Base-by-base conservation (phyloP, 306 rosid genomes). In the Cucurbita ficifolia region DNA sequence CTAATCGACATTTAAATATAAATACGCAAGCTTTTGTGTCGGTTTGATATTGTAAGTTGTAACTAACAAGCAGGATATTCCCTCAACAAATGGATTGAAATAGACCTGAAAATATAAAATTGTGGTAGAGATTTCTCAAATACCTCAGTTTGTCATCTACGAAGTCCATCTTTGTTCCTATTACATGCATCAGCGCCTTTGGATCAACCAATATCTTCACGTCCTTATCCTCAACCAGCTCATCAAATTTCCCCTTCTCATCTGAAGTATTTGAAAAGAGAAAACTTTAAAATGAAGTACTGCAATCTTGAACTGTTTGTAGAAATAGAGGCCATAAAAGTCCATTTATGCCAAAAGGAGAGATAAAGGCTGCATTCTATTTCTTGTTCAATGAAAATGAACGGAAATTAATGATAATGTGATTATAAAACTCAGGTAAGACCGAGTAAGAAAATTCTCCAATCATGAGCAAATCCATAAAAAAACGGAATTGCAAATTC, bases 121-220 rank as follows among this genome's bases (percentile, higher is more conserved):
- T 38, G 36, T n/a, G 24, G 51, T 6, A 38, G 61, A 53, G 35
- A 72, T 11, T 14, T 72, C 13, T 46, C 56, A 22, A 50, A 50
- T 22, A 90, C 98, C 98, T 89, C 35, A 90, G 89, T 81, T 94
- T 94, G 80, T 90, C 97, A 74, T 94, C 97, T 10, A 94, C 89
- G 64, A 94, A 94, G 82, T 94, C 98, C 97, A 94, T 94, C 81
- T 89, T 86, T 19, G 98, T 94, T 76, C 98, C 97, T 79, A 94
- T 85, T 6, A 91, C 98, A 77, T 94, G 98, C 97, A 94, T 94
- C 48, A 94, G 92, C 57, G 98, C 98, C 86, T 91, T 94, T 0
- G 97, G 96, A 74, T 94, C 97, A 65, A 94, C 86, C 86, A 94
- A 79, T 76, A 94, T 81, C 87, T 87, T 94, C 71, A 94, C 97